A percentile compares a stretch with the other conserved stretches of the same genome.
phyloP scores from a whole-genome alignment of 352 stramenopile genomes.

The Phytophthora citrophthora region DNA sequence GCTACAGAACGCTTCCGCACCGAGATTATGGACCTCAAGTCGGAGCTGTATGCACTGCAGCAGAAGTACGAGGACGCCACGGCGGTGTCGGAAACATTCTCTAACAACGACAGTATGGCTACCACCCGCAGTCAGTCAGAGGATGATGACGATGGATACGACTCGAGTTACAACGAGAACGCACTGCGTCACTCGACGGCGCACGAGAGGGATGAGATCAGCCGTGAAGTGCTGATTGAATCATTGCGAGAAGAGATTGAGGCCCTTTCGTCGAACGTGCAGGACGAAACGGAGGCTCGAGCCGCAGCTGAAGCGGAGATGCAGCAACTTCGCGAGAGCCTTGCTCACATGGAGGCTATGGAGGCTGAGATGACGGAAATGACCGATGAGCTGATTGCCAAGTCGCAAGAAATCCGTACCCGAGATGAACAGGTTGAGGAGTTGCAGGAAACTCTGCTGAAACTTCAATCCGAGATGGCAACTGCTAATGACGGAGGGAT shows the following conservation, averaged over 20 bases:
- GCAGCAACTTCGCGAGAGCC: slow-evolving; percentile 59
- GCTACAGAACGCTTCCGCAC: slow-evolving; percentile 78
- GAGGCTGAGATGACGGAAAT: slow-evolving; percentile 80
- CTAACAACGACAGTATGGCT: slow-evolving; percentile 40
- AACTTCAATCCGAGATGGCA: slow-evolving; percentile 57
- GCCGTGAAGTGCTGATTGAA: slow-evolving; percentile 72
- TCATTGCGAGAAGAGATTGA: slow-evolving; percentile 73
- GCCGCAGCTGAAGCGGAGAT: slow-evolving; percentile 61
- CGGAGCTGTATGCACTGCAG: slow-evolving; percentile 78
- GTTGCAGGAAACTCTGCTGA: slow-evolving; percentile 48
- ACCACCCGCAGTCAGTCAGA: slow-evolving; percentile 41
- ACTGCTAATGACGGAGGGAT: slow-evolving; percentile 55
- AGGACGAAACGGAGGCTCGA: slow-evolving; percentile 73
- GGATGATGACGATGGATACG: slow-evolving; percentile 44
- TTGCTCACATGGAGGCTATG: slow-evolving; percentile 76
- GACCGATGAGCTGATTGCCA: slow-evolving; percentile 79
- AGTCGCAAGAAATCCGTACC: slow-evolving; percentile 71
- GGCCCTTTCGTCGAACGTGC: slow-evolving; percentile 56
- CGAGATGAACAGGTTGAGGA: slow-evolving; percentile 70
- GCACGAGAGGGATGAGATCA: slow-evolving; percentile 65
- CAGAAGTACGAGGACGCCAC: slow-evolving; percentile 59
- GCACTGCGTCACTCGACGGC: slow-evolving; percentile 54
- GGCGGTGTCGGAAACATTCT: slow-evolving; percentile 28
- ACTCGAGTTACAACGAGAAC: slow-evolving; percentile 44
- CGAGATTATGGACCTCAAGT: slow-evolving; percentile 89